Percentiles rank a stretch among this genome's conserved stretches.
These are phyloP conservation scores for Heterobasidion annosum DNA, from an alignment of 1,284 basidiomycete genomes.

Conservation along the genomic window DNA sequence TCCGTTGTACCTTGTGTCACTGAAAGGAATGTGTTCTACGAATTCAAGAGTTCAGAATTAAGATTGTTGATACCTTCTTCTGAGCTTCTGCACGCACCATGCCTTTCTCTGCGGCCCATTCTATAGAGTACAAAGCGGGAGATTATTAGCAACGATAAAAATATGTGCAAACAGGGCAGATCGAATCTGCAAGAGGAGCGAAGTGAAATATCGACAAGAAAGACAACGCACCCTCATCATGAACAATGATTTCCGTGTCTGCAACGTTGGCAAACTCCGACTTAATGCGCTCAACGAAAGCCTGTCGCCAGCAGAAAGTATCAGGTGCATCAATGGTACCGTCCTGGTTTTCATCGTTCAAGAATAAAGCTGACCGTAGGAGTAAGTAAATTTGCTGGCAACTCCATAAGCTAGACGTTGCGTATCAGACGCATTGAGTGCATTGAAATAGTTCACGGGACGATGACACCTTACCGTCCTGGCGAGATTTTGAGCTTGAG, in stretches of 20 bases:
- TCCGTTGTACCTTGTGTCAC: conserved; percentile 79
- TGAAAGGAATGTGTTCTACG: conserved; percentile 75
- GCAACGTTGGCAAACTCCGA: conserved; percentile 59
- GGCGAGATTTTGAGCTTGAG: conserved; percentile 77
- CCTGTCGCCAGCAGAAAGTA: conserved; percentile 21
- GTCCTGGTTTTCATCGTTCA: not conserved
- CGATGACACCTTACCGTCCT: conserved; percentile 38
- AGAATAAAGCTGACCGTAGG: conserved; percentile 43
- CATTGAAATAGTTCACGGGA: not conserved
- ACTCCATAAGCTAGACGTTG: conserved; percentile 61
- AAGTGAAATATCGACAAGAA: not conserved
- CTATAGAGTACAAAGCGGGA: conserved; percentile 6
- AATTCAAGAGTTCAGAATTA: not conserved
- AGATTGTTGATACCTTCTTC: not conserved
- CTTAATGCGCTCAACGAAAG: conserved; percentile 65
- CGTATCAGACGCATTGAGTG: not conserved
- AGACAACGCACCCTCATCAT: conserved; percentile 54
- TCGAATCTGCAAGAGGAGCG: not conserved
- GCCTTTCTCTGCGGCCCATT: conserved; percentile 73
- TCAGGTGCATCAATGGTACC: not conserved
- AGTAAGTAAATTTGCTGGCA: conserved; percentile 79
- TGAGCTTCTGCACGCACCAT: conserved; percentile 43
- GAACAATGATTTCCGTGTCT: conserved; percentile 65
- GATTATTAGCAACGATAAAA: not conserved
- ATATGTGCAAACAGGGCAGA: not conserved